These are phyloP conservation scores for Sporothrix luriei DNA, from an alignment of 2,329 filamentous ascomycete genomes.

Conservation along the genomic window DNA sequence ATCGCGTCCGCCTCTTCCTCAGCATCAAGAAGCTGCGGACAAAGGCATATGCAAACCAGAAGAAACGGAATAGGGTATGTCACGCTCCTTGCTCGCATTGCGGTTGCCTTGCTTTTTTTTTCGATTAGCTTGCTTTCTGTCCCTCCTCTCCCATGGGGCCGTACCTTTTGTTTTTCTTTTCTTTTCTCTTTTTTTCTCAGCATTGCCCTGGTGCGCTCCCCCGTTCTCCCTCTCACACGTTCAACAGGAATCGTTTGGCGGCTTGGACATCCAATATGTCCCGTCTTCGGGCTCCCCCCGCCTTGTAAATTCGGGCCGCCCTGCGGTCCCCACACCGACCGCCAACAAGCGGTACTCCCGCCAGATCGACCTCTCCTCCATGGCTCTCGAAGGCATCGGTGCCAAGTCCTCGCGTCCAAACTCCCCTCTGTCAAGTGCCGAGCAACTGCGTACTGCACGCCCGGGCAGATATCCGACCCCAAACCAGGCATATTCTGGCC, in stretches of 20 bases:
- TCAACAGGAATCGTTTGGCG: conserved; percentile 76
- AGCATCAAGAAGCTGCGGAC: conserved; percentile 82
- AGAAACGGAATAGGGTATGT: conserved; percentile 78
- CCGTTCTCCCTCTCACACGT: conserved; percentile 27
- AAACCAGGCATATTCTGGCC: conserved; percentile 37
- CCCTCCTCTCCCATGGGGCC: not conserved
- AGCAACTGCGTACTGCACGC: conserved; percentile 51
- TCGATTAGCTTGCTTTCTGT: not conserved
- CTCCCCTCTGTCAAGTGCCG: conserved; percentile 65
- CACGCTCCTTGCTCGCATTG: not conserved
- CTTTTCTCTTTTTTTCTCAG: not conserved
- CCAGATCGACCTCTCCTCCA: conserved; percentile 55
- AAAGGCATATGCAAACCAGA: conserved; percentile 73
- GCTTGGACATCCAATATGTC: conserved; percentile 67
- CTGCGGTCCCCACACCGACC: conserved; percentile 49
- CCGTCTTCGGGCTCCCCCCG: conserved; percentile 68
- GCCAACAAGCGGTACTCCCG: conserved; percentile 67
- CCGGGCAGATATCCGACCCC: conserved; percentile 60
- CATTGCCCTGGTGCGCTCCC: conserved; percentile 28
- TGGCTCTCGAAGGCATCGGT: conserved; percentile 48
- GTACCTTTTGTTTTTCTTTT: not conserved
- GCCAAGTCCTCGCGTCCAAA: conserved; percentile 67
- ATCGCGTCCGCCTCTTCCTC: conserved; percentile 86
- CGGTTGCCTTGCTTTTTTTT: not conserved
- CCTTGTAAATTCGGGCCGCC: conserved; percentile 57